Evolutionary conservation across 1,139 yeast species (phyloP).

Genomic region (Yamadazyma pseudoaaseri): DNA sequence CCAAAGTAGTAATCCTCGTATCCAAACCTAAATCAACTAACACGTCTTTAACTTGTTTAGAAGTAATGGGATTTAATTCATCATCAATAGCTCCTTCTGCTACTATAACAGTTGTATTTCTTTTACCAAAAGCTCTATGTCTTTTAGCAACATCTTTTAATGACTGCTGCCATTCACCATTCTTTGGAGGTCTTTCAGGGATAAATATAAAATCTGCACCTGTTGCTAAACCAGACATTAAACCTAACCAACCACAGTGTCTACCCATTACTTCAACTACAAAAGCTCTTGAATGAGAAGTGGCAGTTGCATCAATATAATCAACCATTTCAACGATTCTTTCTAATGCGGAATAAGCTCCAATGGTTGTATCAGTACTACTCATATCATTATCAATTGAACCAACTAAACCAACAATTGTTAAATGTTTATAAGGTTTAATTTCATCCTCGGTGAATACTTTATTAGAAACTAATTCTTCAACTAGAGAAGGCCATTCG

Average conservation of each 20-base stretch:
- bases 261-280: conserved; percentile 90
- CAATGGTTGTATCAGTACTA: conserved; percentile 78
- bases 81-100: conserved; percentile 81
- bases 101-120: conserved; percentile 77
- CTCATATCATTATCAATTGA: conserved; percentile 86
- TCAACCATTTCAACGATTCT: conserved; percentile 77
- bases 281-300: conserved; percentile 79
- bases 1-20: conserved; percentile 75
- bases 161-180: conserved; percentile 63
- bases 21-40: conserved; percentile 72
- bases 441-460: conserved; percentile 52
- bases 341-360: conserved; percentile 75
- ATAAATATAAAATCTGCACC: conserved; percentile 80
- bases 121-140: conserved; percentile 69
- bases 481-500: conserved; percentile 76
- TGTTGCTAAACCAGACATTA: conserved; percentile 81
- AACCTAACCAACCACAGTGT: conserved; percentile 85
- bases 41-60: conserved; percentile 66
- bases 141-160: conserved; percentile 62
- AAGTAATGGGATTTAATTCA: conserved; percentile 62
- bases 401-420: conserved; percentile 77
- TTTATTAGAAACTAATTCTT: conserved; percentile 53
- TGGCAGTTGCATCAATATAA: conserved; percentile 82
- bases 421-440: conserved; percentile 54
- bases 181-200: conserved; percentile 72